These are phyloP conservation scores for Aspergillus udagawae DNA, from an alignment of 2,329 filamentous ascomycete species.

Conservation along the genomic window DNA sequence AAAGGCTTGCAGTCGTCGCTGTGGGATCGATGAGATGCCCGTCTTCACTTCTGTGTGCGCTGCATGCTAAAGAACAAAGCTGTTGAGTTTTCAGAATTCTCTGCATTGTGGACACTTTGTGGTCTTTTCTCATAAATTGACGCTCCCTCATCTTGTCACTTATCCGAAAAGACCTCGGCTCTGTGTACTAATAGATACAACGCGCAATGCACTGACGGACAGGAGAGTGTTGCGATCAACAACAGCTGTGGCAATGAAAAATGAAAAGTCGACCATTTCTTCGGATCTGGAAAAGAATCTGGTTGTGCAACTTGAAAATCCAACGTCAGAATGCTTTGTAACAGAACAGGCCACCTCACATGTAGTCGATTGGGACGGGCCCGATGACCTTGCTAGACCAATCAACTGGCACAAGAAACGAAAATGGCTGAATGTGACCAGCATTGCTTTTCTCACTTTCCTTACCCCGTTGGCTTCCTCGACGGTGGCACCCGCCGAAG, in stretches of 20 bases:
- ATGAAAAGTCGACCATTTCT: neutral
- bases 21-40: neutral
- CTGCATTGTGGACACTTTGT: neutral
- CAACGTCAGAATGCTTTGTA: neutral
- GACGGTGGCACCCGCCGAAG: slow-evolving; percentile 24
- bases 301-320: neutral
- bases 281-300: neutral
- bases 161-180: neutral
- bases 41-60: neutral
- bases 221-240: too few relatives aligned
- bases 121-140: neutral
- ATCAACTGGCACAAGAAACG: neutral
- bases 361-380: neutral
- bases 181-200: neutral
- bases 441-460: neutral
- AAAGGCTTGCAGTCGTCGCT: neutral
- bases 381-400: neutral
- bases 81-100: neutral
- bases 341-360: neutral
- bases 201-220: neutral
- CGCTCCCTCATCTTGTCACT: too few relatives aligned
- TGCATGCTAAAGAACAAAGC: neutral
- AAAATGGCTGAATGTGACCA: neutral
- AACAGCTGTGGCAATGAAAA: neutral
- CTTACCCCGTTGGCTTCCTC: neutral